Evolutionary conservation across 352 stramenopile genomes (phyloP), one percentile per base, ranked within the genome.

Genomic region (Phytophthora tentaculata): DNA sequence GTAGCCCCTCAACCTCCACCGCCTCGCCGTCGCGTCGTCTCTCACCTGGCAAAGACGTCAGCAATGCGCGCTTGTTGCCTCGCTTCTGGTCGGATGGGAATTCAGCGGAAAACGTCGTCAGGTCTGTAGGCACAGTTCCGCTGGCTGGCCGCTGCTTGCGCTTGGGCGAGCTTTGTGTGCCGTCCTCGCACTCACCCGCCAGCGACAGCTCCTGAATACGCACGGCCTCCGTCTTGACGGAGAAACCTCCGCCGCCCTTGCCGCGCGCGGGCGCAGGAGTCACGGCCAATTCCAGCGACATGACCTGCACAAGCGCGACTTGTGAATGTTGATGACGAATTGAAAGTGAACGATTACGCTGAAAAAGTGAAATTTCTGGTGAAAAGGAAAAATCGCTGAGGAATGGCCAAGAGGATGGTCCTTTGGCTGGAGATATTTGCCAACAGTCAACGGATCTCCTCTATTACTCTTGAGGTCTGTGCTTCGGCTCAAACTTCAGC

Each of bases 1-100:
- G 61, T 55, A 81, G 56, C 12, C 84, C 84, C 48, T 92, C 71
- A 8, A 79, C 56, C 50, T 82, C 59, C n/a, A 90, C 64, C 1
- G 68, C 57, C 47, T 84, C 77, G 44, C 74, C 74, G 6, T 74
- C 35, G 5, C 61, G 50, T 48, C 51, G 67, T 68, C 50, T 67
- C 12, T 69, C 61, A 26, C 45, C 26, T 9, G 65, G 61, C 20
- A 50, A 3, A 14, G 68, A 59, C 37, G 58, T 77, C 32, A 80
- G 22, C 13, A 79, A 45, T 53, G 67, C 58, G 43, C 78, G 73
- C 57, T 84, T 88, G 41, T 85, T 80, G 48, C 78, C 69, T 45
- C 77, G 75, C 43, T 74, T 80, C 48, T 73, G 67, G 37, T 74
- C 64, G n/a, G 22, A 45, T 19, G 43, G 32, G 1, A 71, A 43